Conservation (phyloP, 2,329 filamentous ascomycete genomes). For the Nigrospora osmanthi region DNA sequence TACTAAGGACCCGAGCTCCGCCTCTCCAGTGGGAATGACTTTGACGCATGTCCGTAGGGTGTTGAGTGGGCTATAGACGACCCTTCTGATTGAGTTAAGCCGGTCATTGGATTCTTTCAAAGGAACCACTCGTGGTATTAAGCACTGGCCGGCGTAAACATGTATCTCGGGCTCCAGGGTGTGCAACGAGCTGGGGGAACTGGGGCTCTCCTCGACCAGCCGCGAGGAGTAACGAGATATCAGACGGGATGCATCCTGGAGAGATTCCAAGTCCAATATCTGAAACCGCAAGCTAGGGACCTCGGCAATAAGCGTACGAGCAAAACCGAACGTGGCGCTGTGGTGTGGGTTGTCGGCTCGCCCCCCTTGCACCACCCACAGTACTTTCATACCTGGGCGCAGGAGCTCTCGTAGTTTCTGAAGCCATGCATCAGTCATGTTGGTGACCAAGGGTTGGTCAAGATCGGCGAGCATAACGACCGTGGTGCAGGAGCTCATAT, state of each 20-base stretch:
- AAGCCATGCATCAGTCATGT: slow-evolving; percentile 24
- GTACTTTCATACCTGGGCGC: slow-evolving; percentile 10
- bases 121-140: slow-evolving; percentile 30
- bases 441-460: slow-evolving; percentile 22
- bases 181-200: slow-evolving; percentile 13
- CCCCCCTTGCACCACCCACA: slow-evolving; percentile 17
- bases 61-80: slow-evolving; percentile 22
- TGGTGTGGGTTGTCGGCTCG: slow-evolving; percentile 13
- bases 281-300: slow-evolving; percentile 16
- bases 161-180: slow-evolving; percentile 28
- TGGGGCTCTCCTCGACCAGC: neutral
- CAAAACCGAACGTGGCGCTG: slow-evolving; percentile 20
- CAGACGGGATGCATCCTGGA: slow-evolving; percentile 2
- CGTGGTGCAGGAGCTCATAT: slow-evolving; percentile 14
- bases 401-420: slow-evolving; percentile 14
- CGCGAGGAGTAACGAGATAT: slow-evolving; percentile 3
- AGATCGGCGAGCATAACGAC: slow-evolving; percentile 28
- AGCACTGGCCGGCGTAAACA: slow-evolving; percentile 20
- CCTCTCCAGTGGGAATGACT: slow-evolving; percentile 10
- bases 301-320: slow-evolving; percentile 21
- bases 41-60: slow-evolving; percentile 22
- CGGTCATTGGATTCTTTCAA: slow-evolving; percentile 28
- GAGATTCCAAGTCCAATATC: slow-evolving; percentile 16
- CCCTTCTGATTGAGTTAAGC: slow-evolving; percentile 27
- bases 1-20: slow-evolving; percentile 7